Conservation (phyloP, 1,284 basidiomycete species). For the Rhodotorula sp. region DNA sequence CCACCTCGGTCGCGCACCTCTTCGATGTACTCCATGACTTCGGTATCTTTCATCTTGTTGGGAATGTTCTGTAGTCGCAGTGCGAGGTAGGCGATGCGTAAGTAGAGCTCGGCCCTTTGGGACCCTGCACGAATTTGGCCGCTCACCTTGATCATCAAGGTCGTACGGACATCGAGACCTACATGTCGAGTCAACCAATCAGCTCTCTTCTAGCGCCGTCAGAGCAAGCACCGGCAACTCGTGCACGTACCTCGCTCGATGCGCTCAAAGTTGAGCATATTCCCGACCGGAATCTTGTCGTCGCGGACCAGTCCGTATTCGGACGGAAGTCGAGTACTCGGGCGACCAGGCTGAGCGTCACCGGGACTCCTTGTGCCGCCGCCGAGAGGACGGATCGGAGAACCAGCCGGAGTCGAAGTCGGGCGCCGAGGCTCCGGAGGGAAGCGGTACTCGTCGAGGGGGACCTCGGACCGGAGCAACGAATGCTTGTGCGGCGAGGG, state of each 20-base stretch:
- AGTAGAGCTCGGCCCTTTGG: no score
- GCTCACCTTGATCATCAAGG: slow-evolving; percentile 52
- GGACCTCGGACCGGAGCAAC: no score
- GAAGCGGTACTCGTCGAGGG: no score
- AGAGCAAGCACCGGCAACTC: not conserved
- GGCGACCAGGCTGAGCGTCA: not conserved
- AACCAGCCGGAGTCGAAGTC: no score
- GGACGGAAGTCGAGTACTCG: not conserved
- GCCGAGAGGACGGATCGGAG: not conserved
- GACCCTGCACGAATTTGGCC: not conserved
- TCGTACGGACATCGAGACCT: slow-evolving; percentile 72
- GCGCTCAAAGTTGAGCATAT: slow-evolving; percentile 65
- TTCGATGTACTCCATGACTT: slow-evolving; percentile 66
- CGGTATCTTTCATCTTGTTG: slow-evolving; percentile 78
- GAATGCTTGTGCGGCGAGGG: not conserved
- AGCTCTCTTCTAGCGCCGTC: no score
- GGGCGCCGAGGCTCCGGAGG: no score
- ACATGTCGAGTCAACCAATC: not conserved
- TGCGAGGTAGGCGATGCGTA: no score
- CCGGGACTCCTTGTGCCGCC: no score
- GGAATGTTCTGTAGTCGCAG: slow-evolving; percentile 67
- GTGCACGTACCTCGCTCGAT: slow-evolving; percentile 58
- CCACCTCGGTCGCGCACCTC: slow-evolving; percentile 54
- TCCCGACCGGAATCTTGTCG: slow-evolving; percentile 56
- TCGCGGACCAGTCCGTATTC: slow-evolving; percentile 36